Percentiles rank a stretch among this genome's conserved stretches.
These are phyloP conservation scores for Dendrobium catenatum DNA, from an alignment of 106 monocot genomes.

Conservation along the genomic window DNA sequence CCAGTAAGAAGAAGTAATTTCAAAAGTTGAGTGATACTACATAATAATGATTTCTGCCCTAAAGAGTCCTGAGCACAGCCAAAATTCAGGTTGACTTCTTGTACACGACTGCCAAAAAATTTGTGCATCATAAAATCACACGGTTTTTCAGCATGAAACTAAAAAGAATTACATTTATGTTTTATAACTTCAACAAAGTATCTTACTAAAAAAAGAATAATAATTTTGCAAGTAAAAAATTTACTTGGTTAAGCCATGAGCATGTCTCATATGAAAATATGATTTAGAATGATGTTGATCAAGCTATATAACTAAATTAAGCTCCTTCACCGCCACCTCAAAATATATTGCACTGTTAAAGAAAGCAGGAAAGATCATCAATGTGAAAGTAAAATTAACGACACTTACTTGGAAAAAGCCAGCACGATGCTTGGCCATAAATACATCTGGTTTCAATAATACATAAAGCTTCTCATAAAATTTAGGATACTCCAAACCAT, in stretches of 20 bases:
- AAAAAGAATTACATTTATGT: neutral
- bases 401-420: constrained; percentile 77
- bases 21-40: neutral
- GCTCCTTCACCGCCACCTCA: neutral
- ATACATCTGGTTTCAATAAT: constrained; percentile 71
- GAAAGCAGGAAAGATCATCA: neutral
- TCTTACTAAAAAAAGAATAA: neutral
- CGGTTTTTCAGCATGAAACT: neutral
- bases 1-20: neutral
- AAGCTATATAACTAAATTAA: neutral
- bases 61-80: neutral
- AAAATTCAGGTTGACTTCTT: neutral
- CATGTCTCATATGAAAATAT: neutral
- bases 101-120: neutral
- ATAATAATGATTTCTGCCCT: neutral
- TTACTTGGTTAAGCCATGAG: neutral
- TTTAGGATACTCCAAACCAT: constrained; percentile 86
- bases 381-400: neutral
- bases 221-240: neutral
- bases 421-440: constrained; percentile 83
- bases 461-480: constrained; percentile 93
- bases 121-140: neutral
- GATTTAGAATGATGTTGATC: neutral
- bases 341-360: neutral
- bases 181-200: neutral